Evolutionary conservation across 2,329 filamentous ascomycete genomes (phyloP).

Genomic region (Colletotrichum sojae): DNA sequence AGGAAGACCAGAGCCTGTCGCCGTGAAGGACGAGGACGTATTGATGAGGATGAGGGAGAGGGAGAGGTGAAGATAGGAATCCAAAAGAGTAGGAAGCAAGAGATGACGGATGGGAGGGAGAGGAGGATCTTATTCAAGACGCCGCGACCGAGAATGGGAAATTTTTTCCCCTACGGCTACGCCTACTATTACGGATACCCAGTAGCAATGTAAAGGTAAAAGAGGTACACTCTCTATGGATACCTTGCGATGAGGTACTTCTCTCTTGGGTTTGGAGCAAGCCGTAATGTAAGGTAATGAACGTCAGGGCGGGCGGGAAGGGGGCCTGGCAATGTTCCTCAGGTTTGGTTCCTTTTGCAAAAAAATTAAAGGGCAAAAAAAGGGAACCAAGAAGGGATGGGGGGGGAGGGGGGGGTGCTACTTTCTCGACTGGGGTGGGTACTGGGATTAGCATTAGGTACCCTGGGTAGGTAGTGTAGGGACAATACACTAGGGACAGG

Average conservation of each 20-base stretch:
- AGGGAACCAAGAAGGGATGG: slow-evolving; percentile 32
- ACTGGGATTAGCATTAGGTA: slow-evolving; percentile 16
- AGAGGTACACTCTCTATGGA: slow-evolving; percentile 8
- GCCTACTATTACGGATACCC: background rate
- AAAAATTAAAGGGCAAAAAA: slow-evolving; percentile 40
- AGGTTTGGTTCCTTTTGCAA: slow-evolving; percentile 40
- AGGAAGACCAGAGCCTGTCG: slow-evolving; percentile 27
- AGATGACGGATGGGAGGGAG: slow-evolving; percentile 36
- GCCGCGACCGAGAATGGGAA: slow-evolving; percentile 39
- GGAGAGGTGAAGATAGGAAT: slow-evolving; percentile 25
- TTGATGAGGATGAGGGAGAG: slow-evolving; percentile 20
- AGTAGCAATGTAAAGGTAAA: slow-evolving; percentile 33
- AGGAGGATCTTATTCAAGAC: slow-evolving; percentile 38
- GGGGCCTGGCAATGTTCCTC: slow-evolving; percentile 38
- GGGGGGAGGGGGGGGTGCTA: background rate
- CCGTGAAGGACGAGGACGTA: slow-evolving; percentile 3
- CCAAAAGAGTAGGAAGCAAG: slow-evolving; percentile 22
- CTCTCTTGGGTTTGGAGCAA: slow-evolving; percentile 12
- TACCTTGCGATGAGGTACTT: slow-evolving; percentile 14
- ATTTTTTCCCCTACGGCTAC: slow-evolving; percentile 29
- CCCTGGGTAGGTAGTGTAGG: background rate
- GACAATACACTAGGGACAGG: background rate
- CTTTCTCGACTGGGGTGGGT: background rate
- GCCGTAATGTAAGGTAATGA: slow-evolving; percentile 20
- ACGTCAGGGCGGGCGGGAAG: slow-evolving; percentile 40